Evolutionary conservation across 345 rosid genomes (phyloP).

Genomic region (Iberis pinnata): DNA sequence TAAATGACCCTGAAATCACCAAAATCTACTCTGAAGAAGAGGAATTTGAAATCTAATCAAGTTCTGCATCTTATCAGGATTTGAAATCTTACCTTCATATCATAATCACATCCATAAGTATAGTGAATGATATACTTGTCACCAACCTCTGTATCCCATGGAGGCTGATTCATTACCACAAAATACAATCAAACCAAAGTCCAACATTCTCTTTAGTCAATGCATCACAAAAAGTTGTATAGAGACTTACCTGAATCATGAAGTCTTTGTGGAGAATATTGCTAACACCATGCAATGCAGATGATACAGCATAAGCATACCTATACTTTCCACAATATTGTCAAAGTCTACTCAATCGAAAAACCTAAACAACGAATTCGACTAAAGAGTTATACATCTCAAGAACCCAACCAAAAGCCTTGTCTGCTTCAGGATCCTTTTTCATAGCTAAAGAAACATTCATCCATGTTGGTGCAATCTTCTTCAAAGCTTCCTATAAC

Average conservation of each 20-base stretch:
- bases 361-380: background rate
- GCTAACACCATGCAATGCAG: conserved; percentile 85
- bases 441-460: conserved; percentile 97
- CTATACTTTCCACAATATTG: conserved; percentile 33
- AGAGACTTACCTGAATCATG: conserved; percentile 82
- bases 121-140: conserved; percentile 86
- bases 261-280: conserved; percentile 81
- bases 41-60: too few species aligned
- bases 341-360: background rate
- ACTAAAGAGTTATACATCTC: conserved; percentile 55
- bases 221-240: background rate
- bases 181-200: conserved; percentile 23
- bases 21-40: too few species aligned
- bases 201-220: conserved; percentile 1
- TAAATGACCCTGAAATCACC: conserved; percentile 63
- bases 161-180: conserved; percentile 60
- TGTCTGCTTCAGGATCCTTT: conserved; percentile 91
- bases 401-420: conserved; percentile 99
- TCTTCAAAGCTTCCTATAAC: conserved; percentile 63
- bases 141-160: conserved; percentile 91
- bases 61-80: too few species aligned
- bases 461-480: conserved; percentile 99
- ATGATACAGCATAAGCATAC: conserved; percentile 97
- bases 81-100: conserved; percentile 72
- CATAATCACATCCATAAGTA: conserved; percentile 91